Base-by-base conservation (phyloP, 2,329 filamentous ascomycete species). In the Diplodia corticola region DNA sequence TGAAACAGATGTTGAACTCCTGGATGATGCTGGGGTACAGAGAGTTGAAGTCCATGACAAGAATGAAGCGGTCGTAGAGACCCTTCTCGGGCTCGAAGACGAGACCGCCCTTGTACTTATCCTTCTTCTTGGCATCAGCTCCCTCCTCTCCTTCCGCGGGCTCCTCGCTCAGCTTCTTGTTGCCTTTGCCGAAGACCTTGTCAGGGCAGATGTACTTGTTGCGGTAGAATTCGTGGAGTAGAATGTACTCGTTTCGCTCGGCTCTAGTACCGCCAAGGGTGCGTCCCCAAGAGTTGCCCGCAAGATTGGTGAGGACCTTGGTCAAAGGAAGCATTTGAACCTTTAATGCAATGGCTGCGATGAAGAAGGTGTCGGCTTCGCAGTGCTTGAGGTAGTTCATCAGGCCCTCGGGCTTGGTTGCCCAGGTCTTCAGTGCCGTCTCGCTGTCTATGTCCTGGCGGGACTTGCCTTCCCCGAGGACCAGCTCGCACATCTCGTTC, bases 1-100 rank as follows among this genome's bases (percentile, higher is more conserved):
- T 99, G 80, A 99, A 99, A 82, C 96, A 99, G 72, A 99, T 99
- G 79, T 99, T 99, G 82, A 89, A 99, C 84, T 99, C 96, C 75
- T 99, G 96, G 68, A 99, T 99, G 74, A 99, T 98, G 75, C 92
- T 97, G 35, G 95, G 95, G 74, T 99, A 99, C 69, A 99, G 84
- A 73, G 93, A 97, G 85, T 99, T 99, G 84, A 99, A 99, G 83
- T 99, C 95, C 96, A 99, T 99, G 78, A 99, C 96, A 65, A 99
- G 86, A 64, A 99, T 91, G 78, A 96, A 97, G 80, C 96, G 96
- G 84, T 99, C 95, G 75, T 99, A 99, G 4, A 99, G 85, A 20
- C 96, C 95, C 78, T 94, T 97, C 77, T 98, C 93, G 4, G 95
- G 95, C 77, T 99, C 95, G 72, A 99, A 98, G 66, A 99, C 95